Base-by-base conservation (phyloP, 1,284 basidiomycete genomes). In the Rhodotorula sp. region DNA sequence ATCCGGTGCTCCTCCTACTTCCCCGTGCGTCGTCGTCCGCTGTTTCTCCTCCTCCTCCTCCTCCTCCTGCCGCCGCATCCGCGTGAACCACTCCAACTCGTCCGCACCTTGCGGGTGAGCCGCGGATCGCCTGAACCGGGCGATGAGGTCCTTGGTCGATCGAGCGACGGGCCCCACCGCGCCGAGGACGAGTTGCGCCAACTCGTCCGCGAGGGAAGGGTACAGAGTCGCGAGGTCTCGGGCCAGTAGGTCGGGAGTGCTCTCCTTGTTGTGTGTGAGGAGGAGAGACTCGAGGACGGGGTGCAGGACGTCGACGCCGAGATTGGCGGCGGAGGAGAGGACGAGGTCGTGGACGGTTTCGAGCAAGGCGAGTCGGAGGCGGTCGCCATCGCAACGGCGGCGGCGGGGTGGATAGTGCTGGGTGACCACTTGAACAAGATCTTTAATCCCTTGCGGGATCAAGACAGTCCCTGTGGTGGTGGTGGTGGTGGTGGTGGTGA, bases 71-170 rank as follows among this genome's bases (percentile, higher is more conserved):
- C 47, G 34, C 15, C 57, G 5, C 2, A 68, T 18, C 57, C 67
- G 3, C 18, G 60, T 58, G 38, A 52, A 14, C 57, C 55, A 57
- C 26, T 14, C 47, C 2, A 4, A 28, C 7, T 5, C 31, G 1
- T 31, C 28, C 14, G 14, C 50, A 12, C 50, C 58, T 15, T 49
- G 38, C 5, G 19, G 28, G 7, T 15, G 23, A 10, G 34, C 18
- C 0, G 26, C 21, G 1, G 56, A 21, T 2, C 67, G 67, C 14
- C 50, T 26, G 18, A 59, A n/a, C 1, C 43, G 34, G 12, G 66
- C 70, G 28, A 71, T 47, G 56, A 50, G 56, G 57, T 71, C 70
- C 61, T 71, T 71, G 56, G 68, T 64, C 15, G 19, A 10, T 0
- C 70, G 34, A 3, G 66, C 70, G 1, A 45, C 23, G 14, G 55